Percentiles rank a stretch among this genome's conserved stretches.
These are phyloP conservation scores for Picea mariana DNA, from an alignment of 83 land plant species.

Conservation along the genomic window DNA sequence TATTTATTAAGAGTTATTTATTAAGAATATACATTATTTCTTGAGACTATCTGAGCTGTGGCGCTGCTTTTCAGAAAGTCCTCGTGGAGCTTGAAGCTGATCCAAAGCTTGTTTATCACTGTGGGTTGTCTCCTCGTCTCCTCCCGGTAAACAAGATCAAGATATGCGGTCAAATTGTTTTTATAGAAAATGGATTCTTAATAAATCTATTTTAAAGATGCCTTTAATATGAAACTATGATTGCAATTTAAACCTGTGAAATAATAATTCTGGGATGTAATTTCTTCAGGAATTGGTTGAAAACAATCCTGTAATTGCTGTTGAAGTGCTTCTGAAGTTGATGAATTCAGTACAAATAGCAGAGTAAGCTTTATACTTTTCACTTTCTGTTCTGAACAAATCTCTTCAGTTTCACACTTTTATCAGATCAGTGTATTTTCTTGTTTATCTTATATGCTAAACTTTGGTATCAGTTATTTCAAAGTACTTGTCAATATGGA, in stretches of 20 bases:
- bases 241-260: neutral
- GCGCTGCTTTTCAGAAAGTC: slow-evolving; percentile 60
- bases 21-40: neutral
- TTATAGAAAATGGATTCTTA: neutral
- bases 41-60: neutral
- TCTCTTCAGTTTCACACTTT: neutral
- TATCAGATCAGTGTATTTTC: neutral
- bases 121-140: slow-evolving; percentile 90
- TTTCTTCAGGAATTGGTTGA: slow-evolving; percentile 85
- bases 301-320: slow-evolving; percentile 93
- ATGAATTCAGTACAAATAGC: slow-evolving; percentile 89
- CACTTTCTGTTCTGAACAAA: neutral
- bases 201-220: neutral
- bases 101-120: slow-evolving; percentile 96
- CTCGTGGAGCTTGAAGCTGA: slow-evolving; percentile 84
- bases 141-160: slow-evolving; percentile 69
- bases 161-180: neutral
- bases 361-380: slow-evolving; percentile 58
- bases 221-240: neutral
- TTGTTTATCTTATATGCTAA: slow-evolving; percentile 15
- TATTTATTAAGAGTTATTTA: neutral
- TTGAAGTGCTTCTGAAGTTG: slow-evolving; percentile 85
- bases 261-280: neutral
- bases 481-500: slow-evolving; percentile 94
- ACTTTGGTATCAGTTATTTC: slow-evolving; percentile 61